Evolutionary conservation across 1,284 basidiomycete genomes (phyloP).

Genomic region (Papiliotrema nemorosa): DNA sequence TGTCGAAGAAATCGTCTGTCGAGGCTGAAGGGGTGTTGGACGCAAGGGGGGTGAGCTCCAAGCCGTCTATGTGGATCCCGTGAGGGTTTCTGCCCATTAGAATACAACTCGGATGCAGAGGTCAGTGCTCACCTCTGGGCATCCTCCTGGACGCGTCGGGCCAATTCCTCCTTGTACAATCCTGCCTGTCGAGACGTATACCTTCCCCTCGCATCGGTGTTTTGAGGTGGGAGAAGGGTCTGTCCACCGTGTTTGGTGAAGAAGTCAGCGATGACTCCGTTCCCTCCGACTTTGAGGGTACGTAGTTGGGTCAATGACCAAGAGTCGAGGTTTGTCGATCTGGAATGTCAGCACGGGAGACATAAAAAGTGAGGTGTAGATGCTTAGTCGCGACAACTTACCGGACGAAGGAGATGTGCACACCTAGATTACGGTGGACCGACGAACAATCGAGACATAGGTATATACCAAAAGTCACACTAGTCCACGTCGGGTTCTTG

Average conservation of each 20-base stretch:
- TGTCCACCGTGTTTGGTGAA: constrained; percentile 81
- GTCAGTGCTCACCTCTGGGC: constrained; percentile 56
- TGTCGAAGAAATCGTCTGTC: constrained; percentile 90
- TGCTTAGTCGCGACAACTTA: no score
- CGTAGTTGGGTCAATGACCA: constrained; percentile 91
- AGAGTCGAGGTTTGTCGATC: constrained; percentile 93
- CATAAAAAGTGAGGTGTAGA: no score
- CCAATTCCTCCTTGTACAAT: constrained; percentile 89
- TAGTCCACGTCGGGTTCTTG: constrained; percentile 96
- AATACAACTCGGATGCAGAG: background rate
- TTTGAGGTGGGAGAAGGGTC: constrained; percentile 59
- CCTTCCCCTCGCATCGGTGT: constrained; percentile 80
- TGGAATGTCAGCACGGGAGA: constrained; percentile 43
- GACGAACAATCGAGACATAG: constrained; percentile 97
- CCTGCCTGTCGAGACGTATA: constrained; percentile 80
- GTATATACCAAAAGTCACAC: constrained; percentile 93
- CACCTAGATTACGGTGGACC: constrained; percentile 93
- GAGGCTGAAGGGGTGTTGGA: constrained; percentile 49
- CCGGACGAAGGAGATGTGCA: constrained; percentile 97
- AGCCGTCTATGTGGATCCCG: constrained; percentile 74
- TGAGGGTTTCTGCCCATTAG: constrained; percentile 60
- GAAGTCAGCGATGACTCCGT: constrained; percentile 83
- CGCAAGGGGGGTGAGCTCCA: constrained; percentile 53
- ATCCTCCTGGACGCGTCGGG: constrained; percentile 77
- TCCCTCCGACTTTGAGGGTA: constrained; percentile 95